A percentile compares a stretch with the other conserved stretches of the same genome.
Conservation (phyloP, 106 monocot genomes). For the Phalaenopsis aphrodite region DNA sequence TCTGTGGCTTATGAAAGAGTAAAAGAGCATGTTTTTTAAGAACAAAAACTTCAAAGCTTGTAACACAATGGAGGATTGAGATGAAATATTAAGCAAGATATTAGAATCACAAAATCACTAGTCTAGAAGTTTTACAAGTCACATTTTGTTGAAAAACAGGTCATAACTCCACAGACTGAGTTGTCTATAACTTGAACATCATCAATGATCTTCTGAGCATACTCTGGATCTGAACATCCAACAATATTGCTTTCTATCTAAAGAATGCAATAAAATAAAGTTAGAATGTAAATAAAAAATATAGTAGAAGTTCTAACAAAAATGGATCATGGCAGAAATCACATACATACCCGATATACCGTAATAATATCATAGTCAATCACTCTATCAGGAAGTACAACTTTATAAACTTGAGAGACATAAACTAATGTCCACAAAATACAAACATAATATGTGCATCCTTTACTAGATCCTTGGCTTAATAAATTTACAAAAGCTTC, state of each 20-base stretch:
- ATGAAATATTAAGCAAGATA: not conserved
- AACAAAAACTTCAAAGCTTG: not conserved
- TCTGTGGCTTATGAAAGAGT: too few relatives aligned
- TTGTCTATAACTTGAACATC: constrained; percentile 75
- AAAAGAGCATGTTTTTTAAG: not conserved
- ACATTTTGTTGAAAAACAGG: constrained; percentile 91
- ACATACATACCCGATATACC: constrained; percentile 48
- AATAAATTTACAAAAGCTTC: not conserved
- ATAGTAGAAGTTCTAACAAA: not conserved
- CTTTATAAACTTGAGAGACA: constrained; percentile 94
- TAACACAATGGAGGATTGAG: not conserved
- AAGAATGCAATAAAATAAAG: constrained; percentile 8
- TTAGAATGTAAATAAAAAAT: not conserved
- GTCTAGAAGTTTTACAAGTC: constrained; percentile 40
- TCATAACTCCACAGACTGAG: constrained; percentile 94
- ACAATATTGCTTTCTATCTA: constrained; percentile 98
- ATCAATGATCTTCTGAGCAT: constrained; percentile 93
- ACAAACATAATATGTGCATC: not conserved
- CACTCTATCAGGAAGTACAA: constrained; percentile 77
- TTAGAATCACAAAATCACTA: not conserved
- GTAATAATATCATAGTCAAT: constrained; percentile 79
- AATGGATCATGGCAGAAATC: constrained; percentile 1
- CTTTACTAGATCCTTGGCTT: not conserved
- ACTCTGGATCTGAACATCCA: constrained; percentile 90
- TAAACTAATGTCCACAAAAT: constrained; percentile 65